Evolutionary conservation across 2,329 filamentous ascomycete species (phyloP).

Genomic region (Bimuria novae-zelandiae): DNA sequence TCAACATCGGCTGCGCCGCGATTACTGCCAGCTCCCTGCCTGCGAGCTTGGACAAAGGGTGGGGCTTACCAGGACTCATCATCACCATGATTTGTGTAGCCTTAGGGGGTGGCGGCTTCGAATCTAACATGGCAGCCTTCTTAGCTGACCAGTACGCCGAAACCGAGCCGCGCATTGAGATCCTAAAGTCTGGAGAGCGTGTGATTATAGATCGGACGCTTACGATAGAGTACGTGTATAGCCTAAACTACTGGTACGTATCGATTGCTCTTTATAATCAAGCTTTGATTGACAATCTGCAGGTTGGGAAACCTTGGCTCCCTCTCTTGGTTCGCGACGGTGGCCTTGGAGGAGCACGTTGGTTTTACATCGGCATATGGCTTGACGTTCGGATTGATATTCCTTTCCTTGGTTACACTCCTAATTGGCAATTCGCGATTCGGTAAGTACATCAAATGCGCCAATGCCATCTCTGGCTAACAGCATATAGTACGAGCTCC

Average conservation of each 20-base stretch:
- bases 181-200: slow-evolving; percentile 33
- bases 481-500: slow-evolving; percentile 18
- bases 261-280: not conserved
- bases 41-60: slow-evolving; percentile 21
- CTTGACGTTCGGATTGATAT: slow-evolving; percentile 66
- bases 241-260: slow-evolving; percentile 46
- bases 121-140: slow-evolving; percentile 43
- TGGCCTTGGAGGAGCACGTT: slow-evolving; percentile 68
- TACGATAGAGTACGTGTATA: slow-evolving; percentile 48
- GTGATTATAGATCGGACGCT: slow-evolving; percentile 42
- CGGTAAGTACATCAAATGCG: slow-evolving; percentile 6
- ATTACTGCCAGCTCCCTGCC: slow-evolving; percentile 30
- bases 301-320: slow-evolving; percentile 65
- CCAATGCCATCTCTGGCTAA: slow-evolving; percentile 2
- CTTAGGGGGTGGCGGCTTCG: slow-evolving; percentile 47
- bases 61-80: slow-evolving; percentile 33
- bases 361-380: slow-evolving; percentile 71
- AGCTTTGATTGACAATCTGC: not conserved
- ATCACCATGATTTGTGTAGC: slow-evolving; percentile 44
- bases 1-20: slow-evolving; percentile 27
- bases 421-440: slow-evolving; percentile 38
- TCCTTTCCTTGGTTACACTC: slow-evolving; percentile 62
- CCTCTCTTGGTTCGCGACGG: slow-evolving; percentile 65
- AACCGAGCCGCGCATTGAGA: slow-evolving; percentile 23
- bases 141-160: slow-evolving; percentile 44